Evolutionary conservation across 2,329 filamentous ascomycete genomes (phyloP), one percentile per base, ranked within the genome.

Genomic region (Periconia sp.): DNA sequence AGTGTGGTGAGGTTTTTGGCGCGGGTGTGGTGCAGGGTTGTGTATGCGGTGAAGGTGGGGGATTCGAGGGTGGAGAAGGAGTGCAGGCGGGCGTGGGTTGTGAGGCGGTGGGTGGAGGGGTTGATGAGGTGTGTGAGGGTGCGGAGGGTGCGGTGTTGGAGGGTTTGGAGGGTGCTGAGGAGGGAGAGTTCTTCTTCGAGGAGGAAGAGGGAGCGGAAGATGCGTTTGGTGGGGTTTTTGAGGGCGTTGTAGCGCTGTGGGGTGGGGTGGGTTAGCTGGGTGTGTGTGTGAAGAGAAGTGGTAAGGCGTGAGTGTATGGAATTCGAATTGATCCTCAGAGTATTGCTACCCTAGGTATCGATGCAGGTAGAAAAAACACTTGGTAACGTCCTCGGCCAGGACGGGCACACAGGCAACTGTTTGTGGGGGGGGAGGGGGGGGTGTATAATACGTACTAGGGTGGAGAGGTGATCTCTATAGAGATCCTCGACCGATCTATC

Each of bases 181-280:
- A 54, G 41, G 15, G 30, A 18, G 15, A 54, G 20, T 37, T 55
- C 53, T 49, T 55, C 53, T 11, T 30, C 35, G 23, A 55, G 15
- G 40, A 33, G 44, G 44, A 49, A 55, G 18, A 55, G 51, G 8
- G 47, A 13, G 40, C 53, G 42, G 11, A 55, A 23, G 9, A 55
- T 40, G 14, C 45, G 35, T 20, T 44, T 52, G 15, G 48, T 44
- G n/a, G 53, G 53, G 41, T 55, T 49, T 30, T 51, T 49, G 18
- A 43, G 52, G 17, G 47, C 52, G 18, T 50, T 37, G 27, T 33
- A 43, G 14, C 46, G 37, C 52, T 54, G 31, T 30, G 13, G 2
- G 33, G 23, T 3, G 23, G 10, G 23, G 14, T 1, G 19, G 20
- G 19, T 54, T n/a, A 43, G 47, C 13, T 43, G 18, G 19, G 14